These are phyloP conservation scores for Chloridella minuta DNA, from an alignment of 352 stramenopile genomes.

Conservation along the genomic window DNA sequence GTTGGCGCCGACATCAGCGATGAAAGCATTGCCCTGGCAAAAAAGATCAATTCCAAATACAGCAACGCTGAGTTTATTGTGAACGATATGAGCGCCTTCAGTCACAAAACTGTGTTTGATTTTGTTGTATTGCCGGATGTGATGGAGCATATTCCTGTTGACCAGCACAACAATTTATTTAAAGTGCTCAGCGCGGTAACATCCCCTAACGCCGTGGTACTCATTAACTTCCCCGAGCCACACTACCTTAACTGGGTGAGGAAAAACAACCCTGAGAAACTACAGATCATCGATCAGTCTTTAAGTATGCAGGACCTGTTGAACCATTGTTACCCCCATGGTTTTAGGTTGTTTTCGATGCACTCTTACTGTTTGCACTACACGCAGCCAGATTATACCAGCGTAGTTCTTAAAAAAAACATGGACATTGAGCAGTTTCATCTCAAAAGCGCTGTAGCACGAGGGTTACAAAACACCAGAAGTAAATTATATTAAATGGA, in stretches of 20 bases:
- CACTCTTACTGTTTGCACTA: neutral
- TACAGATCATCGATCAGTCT: neutral
- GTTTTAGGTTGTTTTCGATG: conserved; percentile 4
- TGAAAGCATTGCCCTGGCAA: neutral
- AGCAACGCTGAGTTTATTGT: neutral
- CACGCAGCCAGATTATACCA: neutral
- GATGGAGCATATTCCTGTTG: neutral
- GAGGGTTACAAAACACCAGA: neutral
- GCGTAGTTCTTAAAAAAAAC: neutral
- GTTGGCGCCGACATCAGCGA: neutral
- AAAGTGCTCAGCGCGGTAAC: neutral
- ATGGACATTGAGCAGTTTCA: neutral
- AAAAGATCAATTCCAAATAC: neutral
- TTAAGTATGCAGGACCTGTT: neutral
- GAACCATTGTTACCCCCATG: neutral
- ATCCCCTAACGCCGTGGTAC: neutral
- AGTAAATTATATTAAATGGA: neutral
- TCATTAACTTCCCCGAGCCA: neutral
- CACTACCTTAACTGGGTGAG: neutral
- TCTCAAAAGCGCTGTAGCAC: neutral
- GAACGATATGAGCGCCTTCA: neutral
- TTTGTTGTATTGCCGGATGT: neutral
- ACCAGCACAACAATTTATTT: neutral
- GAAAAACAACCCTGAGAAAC: neutral
- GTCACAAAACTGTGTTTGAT: neutral